Conservation (phyloP, 805 yeast genomes). For the Candida saitoana region DNA sequence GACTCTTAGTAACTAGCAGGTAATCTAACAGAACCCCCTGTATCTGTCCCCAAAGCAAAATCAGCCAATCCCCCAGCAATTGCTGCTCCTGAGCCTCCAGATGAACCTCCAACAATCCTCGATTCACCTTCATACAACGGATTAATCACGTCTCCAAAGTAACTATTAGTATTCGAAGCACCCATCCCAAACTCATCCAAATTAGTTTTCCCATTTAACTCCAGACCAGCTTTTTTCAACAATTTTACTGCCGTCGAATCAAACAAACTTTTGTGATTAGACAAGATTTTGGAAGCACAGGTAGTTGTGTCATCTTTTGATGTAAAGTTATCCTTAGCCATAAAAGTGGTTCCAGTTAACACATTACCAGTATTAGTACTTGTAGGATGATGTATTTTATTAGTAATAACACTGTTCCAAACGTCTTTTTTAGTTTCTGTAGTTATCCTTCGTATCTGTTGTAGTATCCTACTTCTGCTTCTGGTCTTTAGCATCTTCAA, state of each 20-base stretch:
- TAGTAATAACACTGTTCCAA: conserved; percentile 1
- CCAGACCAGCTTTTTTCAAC: conserved; percentile 50
- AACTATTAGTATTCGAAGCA: conserved; percentile 54
- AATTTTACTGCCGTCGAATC: conserved; percentile 68
- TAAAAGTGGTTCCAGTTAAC: conserved; percentile 11
- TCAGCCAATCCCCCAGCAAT: conserved; percentile 70
- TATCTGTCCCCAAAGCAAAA: conserved; percentile 87
- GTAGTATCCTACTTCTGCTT: background rate
- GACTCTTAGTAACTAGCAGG: conserved; percentile 92
- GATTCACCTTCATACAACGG: conserved; percentile 32
- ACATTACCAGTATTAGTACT: background rate
- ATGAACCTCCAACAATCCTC: conserved; percentile 77
- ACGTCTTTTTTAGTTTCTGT: background rate
- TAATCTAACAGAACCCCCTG: conserved; percentile 92
- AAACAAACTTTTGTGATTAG: conserved; percentile 66
- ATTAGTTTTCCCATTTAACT: conserved; percentile 74
- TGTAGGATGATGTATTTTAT: background rate
- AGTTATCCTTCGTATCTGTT: background rate
- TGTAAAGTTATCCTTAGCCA: conserved; percentile 72
- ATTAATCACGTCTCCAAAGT: conserved; percentile 56
- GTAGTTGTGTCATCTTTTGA: conserved; percentile 65
- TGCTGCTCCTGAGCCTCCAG: conserved; percentile 95
- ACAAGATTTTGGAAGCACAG: conserved; percentile 67
- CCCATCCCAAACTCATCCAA: conserved; percentile 99
- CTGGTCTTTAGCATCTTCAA: background rate